phyloP scores from a whole-genome alignment of 2,329 filamentous ascomycete species.

The Fusarium concolor region DNA sequence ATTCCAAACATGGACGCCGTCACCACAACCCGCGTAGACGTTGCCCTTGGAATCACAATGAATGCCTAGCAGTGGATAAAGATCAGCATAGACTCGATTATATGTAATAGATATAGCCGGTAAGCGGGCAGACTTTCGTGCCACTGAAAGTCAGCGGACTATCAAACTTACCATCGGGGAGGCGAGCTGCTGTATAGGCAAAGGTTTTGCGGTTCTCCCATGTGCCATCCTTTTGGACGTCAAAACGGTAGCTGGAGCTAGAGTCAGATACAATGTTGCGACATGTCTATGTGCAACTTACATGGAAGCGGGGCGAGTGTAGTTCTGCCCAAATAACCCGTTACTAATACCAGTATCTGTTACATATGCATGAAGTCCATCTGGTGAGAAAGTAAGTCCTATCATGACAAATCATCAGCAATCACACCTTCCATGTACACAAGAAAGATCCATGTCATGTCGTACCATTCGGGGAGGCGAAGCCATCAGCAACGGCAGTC shows the following conservation, averaged over 20 bases:
- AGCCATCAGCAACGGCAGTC: slow-evolving; percentile 67
- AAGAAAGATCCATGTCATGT: accelerated
- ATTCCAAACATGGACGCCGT: slow-evolving; percentile 63
- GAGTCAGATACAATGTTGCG: neutral
- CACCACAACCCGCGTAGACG: slow-evolving; percentile 63
- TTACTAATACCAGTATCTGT: slow-evolving; percentile 64
- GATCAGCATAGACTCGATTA: neutral
- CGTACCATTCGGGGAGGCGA: slow-evolving; percentile 65
- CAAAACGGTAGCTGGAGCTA: slow-evolving; percentile 57
- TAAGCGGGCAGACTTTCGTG: no score
- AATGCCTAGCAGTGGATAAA: slow-evolving; percentile 54
- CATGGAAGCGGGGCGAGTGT: slow-evolving; percentile 59
- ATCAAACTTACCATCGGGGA: slow-evolving; percentile 65
- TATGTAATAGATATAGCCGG: no score
- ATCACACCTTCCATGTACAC: accelerated
- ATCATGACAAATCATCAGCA: neutral
- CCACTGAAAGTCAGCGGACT: no score
- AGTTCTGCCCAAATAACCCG: slow-evolving; percentile 57
- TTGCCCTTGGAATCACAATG: slow-evolving; percentile 67
- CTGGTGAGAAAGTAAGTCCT: slow-evolving; percentile 67
- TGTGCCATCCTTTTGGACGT: slow-evolving; percentile 59
- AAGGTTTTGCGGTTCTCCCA: slow-evolving; percentile 64
- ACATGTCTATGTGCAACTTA: slow-evolving; percentile 43
- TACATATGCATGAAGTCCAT: slow-evolving; percentile 64
- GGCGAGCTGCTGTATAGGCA: slow-evolving; percentile 63